Evolutionary conservation across 192 early-diverging fungal genomes (phyloP).

Genomic region (Dissophora globulifera): DNA sequence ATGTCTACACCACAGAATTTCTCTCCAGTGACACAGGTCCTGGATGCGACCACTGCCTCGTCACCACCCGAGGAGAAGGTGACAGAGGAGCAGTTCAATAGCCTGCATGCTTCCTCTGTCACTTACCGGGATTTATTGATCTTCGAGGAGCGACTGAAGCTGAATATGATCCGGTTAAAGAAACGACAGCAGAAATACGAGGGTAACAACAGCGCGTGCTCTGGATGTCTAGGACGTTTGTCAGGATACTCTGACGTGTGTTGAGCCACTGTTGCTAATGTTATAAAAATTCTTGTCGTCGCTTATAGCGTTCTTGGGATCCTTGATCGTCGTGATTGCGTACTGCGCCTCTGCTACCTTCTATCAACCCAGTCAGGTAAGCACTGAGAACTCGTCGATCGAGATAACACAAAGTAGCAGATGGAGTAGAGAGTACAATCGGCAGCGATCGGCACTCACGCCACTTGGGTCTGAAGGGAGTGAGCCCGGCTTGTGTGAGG

Average conservation of each 20-base stretch:
- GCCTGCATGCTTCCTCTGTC: constrained; percentile 46
- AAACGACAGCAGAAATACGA: constrained; percentile 79
- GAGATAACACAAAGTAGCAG: too few relatives aligned
- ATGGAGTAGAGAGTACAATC: too few relatives aligned
- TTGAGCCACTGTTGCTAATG: too few relatives aligned
- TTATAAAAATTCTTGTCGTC: too few relatives aligned
- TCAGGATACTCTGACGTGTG: too few relatives aligned
- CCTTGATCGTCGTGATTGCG: constrained; percentile 47
- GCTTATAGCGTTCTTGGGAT: constrained; percentile 42
- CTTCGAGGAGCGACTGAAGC: constrained; percentile 83
- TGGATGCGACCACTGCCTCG: constrained; percentile 12
- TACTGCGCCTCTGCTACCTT: constrained; percentile 64
- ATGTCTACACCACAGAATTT: constrained; percentile 9
- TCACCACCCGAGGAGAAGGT: constrained; percentile 36
- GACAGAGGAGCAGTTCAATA: constrained; percentile 46
- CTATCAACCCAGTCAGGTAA: constrained; percentile 62
- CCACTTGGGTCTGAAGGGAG: not conserved
- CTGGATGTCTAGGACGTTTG: too few relatives aligned
- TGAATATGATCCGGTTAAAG: constrained; percentile 73
- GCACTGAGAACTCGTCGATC: too few relatives aligned
- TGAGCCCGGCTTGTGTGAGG: not conserved
- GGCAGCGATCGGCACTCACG: not conserved
- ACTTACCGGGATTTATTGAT: constrained; percentile 80
- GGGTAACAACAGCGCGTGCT: too few relatives aligned
- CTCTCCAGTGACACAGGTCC: constrained; percentile 44